A percentile compares a stretch with the other conserved stretches of the same genome.
These are phyloP conservation scores for Xanthoconium stramineum DNA, from an alignment of 768 basidiomycete genomes.

Conservation along the genomic window DNA sequence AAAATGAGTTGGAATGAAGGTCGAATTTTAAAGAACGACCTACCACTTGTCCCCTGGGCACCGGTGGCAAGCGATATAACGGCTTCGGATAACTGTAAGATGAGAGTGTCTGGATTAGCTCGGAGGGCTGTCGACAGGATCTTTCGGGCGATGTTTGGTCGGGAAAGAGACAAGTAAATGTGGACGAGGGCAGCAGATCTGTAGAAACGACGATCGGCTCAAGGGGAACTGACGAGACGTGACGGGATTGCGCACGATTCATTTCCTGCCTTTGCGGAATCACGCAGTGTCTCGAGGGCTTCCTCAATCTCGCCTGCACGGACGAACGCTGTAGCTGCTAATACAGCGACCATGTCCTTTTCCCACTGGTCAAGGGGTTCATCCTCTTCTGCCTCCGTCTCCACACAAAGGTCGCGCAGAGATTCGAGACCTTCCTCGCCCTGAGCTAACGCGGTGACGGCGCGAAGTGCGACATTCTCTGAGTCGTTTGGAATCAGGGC, in stretches of 20 bases:
- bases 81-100: constrained; percentile 88
- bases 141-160: constrained; percentile 82
- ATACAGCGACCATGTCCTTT: constrained; percentile 69
- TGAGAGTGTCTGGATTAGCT: constrained; percentile 86
- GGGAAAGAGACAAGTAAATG: constrained; percentile 87
- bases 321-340: constrained; percentile 86
- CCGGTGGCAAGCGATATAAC: constrained; percentile 73
- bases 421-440: constrained; percentile 67
- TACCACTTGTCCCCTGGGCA: constrained; percentile 55
- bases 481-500: constrained; percentile 53
- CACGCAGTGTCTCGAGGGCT: constrained; percentile 83
- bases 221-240: neutral
- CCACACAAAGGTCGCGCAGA: constrained; percentile 80
- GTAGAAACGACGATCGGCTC: neutral
- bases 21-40: constrained; percentile 27
- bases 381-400: constrained; percentile 75
- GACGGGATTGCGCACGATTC: constrained; percentile 65
- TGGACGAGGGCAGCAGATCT: constrained; percentile 84
- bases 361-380: constrained; percentile 63
- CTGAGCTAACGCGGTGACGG: constrained; percentile 69
- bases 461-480: constrained; percentile 67
- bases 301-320: constrained; percentile 86
- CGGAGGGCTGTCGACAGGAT: constrained; percentile 80
- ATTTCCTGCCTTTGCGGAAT: constrained; percentile 66
- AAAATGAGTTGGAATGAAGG: neutral